Evolutionary conservation across 768 basidiomycete species (phyloP).

Genomic region (Boletus rubescentipes): DNA sequence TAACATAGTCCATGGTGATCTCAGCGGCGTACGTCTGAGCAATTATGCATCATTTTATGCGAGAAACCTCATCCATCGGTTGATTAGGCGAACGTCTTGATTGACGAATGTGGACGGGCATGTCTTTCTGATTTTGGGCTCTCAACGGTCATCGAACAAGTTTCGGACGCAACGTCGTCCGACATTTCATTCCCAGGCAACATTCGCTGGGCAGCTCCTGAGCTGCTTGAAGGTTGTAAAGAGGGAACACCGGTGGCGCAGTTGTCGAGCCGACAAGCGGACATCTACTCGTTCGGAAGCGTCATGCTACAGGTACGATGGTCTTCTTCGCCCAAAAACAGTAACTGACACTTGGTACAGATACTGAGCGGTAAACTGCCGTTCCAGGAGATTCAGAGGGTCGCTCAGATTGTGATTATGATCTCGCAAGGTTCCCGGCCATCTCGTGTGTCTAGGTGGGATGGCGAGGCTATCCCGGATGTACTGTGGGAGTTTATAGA

Average conservation of each 20-base stretch:
- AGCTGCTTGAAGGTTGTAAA: slow-evolving; percentile 13
- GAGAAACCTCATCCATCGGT: not conserved
- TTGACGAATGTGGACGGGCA: slow-evolving; percentile 10
- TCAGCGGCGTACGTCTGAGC: slow-evolving; percentile 38
- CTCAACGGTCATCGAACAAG: slow-evolving; percentile 15
- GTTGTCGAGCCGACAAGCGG: slow-evolving; percentile 13
- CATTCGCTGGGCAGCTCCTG: slow-evolving; percentile 32
- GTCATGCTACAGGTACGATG: slow-evolving; percentile 28
- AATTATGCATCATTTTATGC: not conserved
- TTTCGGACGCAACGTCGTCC: slow-evolving; percentile 1
- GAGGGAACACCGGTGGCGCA: not conserved
- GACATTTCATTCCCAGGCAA: slow-evolving; percentile 22
- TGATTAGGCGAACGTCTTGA: slow-evolving; percentile 25
- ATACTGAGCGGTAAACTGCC: slow-evolving; percentile 25
- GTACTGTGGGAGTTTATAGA: slow-evolving; percentile 23
- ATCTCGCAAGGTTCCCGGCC: slow-evolving; percentile 10
- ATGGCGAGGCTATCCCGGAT: slow-evolving; percentile 24
- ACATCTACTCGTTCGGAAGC: slow-evolving; percentile 32
- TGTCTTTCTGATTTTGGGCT: slow-evolving; percentile 34
- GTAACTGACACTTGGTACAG: slow-evolving; percentile 6
- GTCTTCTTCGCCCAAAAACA: not conserved
- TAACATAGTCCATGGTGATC: slow-evolving; percentile 39
- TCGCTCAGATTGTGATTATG: slow-evolving; percentile 25
- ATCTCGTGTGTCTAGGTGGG: slow-evolving; percentile 16
- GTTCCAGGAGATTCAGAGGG: slow-evolving; percentile 21